These are phyloP conservation scores for Skeletonema marinoi DNA, from an alignment of 108 stramenopile species.

Conservation along the genomic window DNA sequence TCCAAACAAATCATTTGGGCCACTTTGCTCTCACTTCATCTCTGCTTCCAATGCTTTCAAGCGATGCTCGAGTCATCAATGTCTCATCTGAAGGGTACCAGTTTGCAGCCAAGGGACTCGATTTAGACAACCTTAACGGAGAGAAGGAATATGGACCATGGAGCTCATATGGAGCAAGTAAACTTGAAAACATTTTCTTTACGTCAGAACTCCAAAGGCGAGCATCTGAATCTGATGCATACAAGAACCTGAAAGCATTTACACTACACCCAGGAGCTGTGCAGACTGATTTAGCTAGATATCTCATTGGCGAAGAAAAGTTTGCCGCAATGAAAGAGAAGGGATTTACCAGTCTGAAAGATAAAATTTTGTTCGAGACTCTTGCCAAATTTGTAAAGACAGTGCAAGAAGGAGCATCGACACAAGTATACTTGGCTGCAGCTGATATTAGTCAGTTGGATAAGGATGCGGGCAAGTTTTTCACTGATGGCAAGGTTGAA, in stretches of 20 bases:
- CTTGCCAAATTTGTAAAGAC: conserved; percentile 52
- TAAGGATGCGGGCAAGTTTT: conserved; percentile 38
- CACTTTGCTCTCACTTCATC: conserved; percentile 71
- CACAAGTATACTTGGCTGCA: conserved; percentile 56
- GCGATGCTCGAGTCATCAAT: conserved; percentile 54
- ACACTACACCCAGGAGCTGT: conserved; percentile 69
- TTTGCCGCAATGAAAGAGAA: conserved; percentile 45
- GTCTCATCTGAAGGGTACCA: conserved; percentile 59
- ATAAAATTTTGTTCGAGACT: conserved; percentile 26
- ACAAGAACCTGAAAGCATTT: conserved; percentile 16
- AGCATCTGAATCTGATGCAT: conserved; percentile 19
- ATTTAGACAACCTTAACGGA: conserved; percentile 55
- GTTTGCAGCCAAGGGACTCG: conserved; percentile 43
- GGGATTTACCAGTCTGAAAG: conserved; percentile 28
- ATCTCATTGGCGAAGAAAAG: conserved; percentile 53
- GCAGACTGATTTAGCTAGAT: conserved; percentile 55
- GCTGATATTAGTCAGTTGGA: conserved; percentile 1
- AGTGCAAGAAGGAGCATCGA: conserved; percentile 56
- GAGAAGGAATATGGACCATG: conserved; percentile 56
- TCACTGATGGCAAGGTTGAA: conserved; percentile 26
- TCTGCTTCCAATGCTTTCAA: conserved; percentile 40
- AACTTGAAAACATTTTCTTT: conserved; percentile 73
- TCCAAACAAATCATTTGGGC: conserved; percentile 78
- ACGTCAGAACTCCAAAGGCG: conserved; percentile 66
- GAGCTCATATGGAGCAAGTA: conserved; percentile 54